Evolutionary conservation across 192 early-diverging fungal genomes (phyloP).

Genomic region (Umbelopsis sp.): DNA sequence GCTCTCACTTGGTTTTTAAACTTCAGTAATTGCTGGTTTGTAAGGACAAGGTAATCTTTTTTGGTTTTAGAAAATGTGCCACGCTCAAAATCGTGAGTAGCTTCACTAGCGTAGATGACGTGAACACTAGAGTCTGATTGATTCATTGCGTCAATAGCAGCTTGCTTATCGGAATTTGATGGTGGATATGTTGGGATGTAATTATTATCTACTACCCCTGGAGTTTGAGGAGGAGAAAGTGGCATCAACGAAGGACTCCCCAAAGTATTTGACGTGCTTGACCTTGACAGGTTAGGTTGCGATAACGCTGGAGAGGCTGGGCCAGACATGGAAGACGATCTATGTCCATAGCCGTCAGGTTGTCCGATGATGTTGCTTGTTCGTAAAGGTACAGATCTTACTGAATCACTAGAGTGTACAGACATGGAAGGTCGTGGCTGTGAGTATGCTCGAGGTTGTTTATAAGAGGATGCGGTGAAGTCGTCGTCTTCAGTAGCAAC

Average conservation of each 20-base stretch:
- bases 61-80: conserved; percentile 21
- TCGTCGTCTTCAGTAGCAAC: background rate
- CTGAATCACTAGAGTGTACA: background rate
- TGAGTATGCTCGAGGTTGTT: background rate
- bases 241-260: background rate
- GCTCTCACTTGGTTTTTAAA: conserved; percentile 33
- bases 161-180: background rate
- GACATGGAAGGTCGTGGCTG: background rate
- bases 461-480: background rate
- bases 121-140: background rate
- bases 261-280: background rate
- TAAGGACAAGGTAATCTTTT: conserved; percentile 32
- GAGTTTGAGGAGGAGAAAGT: background rate
- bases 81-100: conserved; percentile 18
- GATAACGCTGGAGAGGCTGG: background rate
- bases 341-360: background rate
- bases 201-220: background rate
- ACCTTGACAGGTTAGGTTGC: background rate
- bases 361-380: background rate
- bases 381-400: background rate
- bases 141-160: background rate
- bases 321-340: background rate
- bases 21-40: conserved; percentile 27
- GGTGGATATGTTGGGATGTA: background rate
- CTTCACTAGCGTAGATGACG: conserved; percentile 28